Base-by-base conservation (phyloP, 768 basidiomycete genomes). In the Tephrocybe rancida region DNA sequence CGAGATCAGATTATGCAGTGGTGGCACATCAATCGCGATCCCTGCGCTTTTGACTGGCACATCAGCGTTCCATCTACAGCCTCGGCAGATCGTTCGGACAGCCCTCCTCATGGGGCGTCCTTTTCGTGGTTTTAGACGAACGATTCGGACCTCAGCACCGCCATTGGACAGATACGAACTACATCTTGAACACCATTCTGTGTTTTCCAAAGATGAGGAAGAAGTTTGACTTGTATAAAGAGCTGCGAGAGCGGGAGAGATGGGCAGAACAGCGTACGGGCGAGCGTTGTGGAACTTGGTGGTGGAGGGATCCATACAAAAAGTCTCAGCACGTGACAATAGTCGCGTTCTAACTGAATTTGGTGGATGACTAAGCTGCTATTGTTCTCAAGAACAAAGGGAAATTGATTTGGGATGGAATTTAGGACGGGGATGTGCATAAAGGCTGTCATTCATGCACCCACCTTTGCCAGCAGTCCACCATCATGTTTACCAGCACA, bases 241-340 rank as follows among this genome's bases (percentile, higher is more conserved):
- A 34, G 88, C 87, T 13, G 89, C 80, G 44, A 91, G 79, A 29
- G 73, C 44, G 8, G 85, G 77, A 2, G 86, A 84, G 32, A 80
- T 59, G 3, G 79, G 56, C 24, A 81, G 73, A 48, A 90, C 67
- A 16, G 71, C 64, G 57, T 69, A 73, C 14, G 87, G 74, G 16
- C 88, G 62, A 11, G 76, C 68, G 35, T 74, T 67, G 55, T 77
- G 75, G 57, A 82, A 83, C 59, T 72, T 77, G 48, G 67, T 47
- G 1, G 82, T 77, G 16, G 73, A 55, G 18, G 60, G 27, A 52
- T 66, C 60, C 55, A 59, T 61, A n/a, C 19, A 30, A 48, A 57
- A 46, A 43, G 4, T 35, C 39, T 1, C 24, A 44, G 39, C 56
- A 58, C 52, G 59, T 58, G 59, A 44, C 24, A 19, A 30, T n/a